Percentiles rank a stretch among this genome's conserved stretches.
phyloP scores from a whole-genome alignment of 306 rosid species.

The Begonia fuchsioides region DNA sequence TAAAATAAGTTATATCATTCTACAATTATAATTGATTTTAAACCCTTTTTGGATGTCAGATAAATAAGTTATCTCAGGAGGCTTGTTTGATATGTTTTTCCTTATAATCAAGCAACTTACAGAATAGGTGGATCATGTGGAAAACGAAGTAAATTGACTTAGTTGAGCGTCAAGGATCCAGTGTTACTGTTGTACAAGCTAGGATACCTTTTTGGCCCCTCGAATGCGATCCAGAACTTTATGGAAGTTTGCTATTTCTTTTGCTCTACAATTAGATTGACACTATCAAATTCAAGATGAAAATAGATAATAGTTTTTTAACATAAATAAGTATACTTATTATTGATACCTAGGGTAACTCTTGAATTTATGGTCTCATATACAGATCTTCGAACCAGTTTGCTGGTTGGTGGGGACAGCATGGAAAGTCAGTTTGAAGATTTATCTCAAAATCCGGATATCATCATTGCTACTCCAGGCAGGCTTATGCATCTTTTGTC shows the following conservation, averaged over 20 bases:
- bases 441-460: slow-evolving; percentile 65
- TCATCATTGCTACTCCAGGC: slow-evolving; percentile 91
- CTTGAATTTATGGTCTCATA: neutral
- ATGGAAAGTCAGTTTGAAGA: slow-evolving; percentile 90
- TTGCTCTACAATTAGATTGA: neutral
- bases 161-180: neutral
- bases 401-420: slow-evolving; percentile 91
- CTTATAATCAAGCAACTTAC: neutral
- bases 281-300: neutral
- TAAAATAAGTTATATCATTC: too few species aligned
- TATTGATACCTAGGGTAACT: neutral
- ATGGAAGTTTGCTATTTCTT: neutral
- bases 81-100: neutral
- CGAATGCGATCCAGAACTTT: neutral
- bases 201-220: neutral
- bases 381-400: slow-evolving; percentile 76
- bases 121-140: neutral
- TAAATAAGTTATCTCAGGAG: too few species aligned
- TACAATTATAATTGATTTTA: too few species aligned
- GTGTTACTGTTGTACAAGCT: neutral
- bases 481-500: slow-evolving; percentile 92
- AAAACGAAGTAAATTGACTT: neutral
- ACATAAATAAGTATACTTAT: neutral
- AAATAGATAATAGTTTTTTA: neutral
- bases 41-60: neutral